Evolutionary conservation across 352 stramenopile species (phyloP), one percentile per base, ranked within the genome.

Genomic region (Globisporangium abappressorium): DNA sequence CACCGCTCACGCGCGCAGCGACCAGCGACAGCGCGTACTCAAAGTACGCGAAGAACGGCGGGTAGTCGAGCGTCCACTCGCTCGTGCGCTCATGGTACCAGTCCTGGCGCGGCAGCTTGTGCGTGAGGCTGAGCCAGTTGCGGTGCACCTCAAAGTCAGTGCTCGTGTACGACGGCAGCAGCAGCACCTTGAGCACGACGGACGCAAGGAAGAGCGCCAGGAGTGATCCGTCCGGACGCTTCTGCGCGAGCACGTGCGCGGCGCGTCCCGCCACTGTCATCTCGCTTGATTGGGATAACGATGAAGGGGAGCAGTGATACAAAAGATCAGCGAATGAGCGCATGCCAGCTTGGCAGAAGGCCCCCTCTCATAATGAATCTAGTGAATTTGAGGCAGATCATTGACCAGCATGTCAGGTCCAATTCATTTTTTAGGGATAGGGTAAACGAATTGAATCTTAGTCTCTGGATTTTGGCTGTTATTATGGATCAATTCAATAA

Each of bases 111-210:
- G 93, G 93, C 54, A 98, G 75, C 66, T 92, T 83, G 62, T 91
- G 71, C 14, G 97, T 99, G 66, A 99, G 90, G 33, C 95, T 96
- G 47, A 99, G 85, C 98, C 98, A 99, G 76, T 99, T 99, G 30
- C 97, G 92, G 79, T 99, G 98, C 11, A 99, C 98, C 76, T 99
- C 94, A 79, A 99, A 98, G 81, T 99, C 97, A 9, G 97, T 99
- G 60, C 91, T 98, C 43, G 81, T 84, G 81, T 99, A 99, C 7
- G 92, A 95, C 1, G 88, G 90, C 22, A 97, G 75, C 22, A 99
- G 82, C 38, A 99, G 75, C 55, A 97, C 64, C 80, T 97, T 98
- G 33, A 97, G 55, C 46, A 56, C 70, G n/a, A 89, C 72, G 20
- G 82, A 90, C 38, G 76, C 70, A 47, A 75, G 24, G 47, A 87